Evolutionary conservation across 2,329 filamentous ascomycete species (phyloP).

Genomic region (Orbilia quercus): DNA sequence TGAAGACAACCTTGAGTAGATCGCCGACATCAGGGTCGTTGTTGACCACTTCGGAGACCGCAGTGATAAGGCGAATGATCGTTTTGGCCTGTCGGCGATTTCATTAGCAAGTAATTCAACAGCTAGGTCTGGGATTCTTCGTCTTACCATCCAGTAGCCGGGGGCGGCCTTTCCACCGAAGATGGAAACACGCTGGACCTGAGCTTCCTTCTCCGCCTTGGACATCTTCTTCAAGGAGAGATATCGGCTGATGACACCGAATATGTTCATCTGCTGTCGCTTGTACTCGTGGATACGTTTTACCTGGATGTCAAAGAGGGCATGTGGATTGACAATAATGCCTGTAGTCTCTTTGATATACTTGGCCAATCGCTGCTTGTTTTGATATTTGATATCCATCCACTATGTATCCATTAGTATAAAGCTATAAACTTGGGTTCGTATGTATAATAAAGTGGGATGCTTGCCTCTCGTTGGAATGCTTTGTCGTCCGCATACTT

Average conservation of each 20-base stretch:
- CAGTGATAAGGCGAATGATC: conserved; percentile 95
- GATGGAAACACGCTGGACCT: conserved; percentile 87
- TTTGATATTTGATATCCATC: conserved; percentile 94
- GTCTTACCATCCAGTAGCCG: conserved; percentile 88
- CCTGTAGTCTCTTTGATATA: conserved; percentile 86
- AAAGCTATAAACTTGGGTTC: background rate
- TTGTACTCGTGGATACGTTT: conserved; percentile 99
- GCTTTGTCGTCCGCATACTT: conserved; percentile 82
- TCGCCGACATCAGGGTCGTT: conserved; percentile 92
- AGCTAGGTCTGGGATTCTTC: background rate
- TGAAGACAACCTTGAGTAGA: conserved; percentile 93
- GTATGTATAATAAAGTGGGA: background rate
- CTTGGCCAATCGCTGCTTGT: conserved; percentile 91
- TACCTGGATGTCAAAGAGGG: conserved; percentile 96
- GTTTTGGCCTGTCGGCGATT: conserved; percentile 77
- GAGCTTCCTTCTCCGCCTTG: conserved; percentile 84
- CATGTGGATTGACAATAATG: conserved; percentile 83
- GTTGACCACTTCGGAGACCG: conserved; percentile 89
- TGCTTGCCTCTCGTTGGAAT: conserved; percentile 78
- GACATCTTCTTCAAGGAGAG: conserved; percentile 86
- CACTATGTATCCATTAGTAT: conserved; percentile 66
- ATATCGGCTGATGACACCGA: conserved; percentile 95
- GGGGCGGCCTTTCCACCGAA: conserved; percentile 98
- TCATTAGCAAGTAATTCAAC: background rate
- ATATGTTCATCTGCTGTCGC: conserved; percentile 98